Base-by-base conservation (phyloP, 495 filamentous ascomycete species). In the Aspergillus sparsus region DNA sequence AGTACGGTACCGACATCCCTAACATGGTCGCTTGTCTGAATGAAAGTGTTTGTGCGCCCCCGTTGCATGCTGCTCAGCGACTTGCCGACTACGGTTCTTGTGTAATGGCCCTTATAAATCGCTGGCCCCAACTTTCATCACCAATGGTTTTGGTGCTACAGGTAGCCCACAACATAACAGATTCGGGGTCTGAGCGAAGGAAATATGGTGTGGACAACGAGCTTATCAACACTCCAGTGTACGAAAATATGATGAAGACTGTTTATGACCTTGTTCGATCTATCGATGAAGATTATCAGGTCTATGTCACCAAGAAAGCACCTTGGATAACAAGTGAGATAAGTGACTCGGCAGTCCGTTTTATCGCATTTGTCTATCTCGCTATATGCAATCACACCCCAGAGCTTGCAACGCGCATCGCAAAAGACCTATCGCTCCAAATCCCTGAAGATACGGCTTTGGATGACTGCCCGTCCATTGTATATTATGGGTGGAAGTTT, bases 401-500 rank as follows among this genome's bases (percentile, higher is more conserved):
- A 13, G 57, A 68, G 6, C 68, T 75, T 39, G 58, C 70, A 13
- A 49, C 55, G 0, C 65, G 69, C 46, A 60, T 84, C 8, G 64
- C 76, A n/a, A 56, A 65, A 13, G 64, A 76, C 42, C 60, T 82
- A 4, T 68, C 69, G 6, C 61, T 76, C 31, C 68, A 79, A 34
- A 64, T 88, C 3, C 68, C 67, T 3, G 66, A 72, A 1, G 72
- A 76, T 35, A 46, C 68, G 6, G 57, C 16, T 11, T 33, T 60
- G 5, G 68, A 73, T 47, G 70, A 76, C 15, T 55, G 61, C 15
- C 62, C 74, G 12, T 59, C 55, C 15, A 68, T 90, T 3, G 75
- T 92, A 11, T 68, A 78, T 2, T 71, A 79, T 52, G 82, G 82
- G 9, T 95, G 90, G 90, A 89, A 85, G 61, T 88, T 95, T 69